These are phyloP conservation scores for Taxillus chinensis DNA, from an alignment of 164 flowering plant species.

Conservation along the genomic window DNA sequence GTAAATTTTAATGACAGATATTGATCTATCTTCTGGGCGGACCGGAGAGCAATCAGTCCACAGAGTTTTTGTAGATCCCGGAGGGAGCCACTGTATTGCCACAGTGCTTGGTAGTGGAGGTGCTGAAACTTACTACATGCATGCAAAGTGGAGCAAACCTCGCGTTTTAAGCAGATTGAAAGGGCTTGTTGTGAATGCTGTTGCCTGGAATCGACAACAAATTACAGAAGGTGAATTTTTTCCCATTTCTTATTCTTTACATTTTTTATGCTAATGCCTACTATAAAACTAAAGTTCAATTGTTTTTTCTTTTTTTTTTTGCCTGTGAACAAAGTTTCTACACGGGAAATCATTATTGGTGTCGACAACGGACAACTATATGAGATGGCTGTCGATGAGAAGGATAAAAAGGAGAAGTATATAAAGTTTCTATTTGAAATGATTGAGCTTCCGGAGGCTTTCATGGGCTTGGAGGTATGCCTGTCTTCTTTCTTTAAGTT, in stretches of 20 bases:
- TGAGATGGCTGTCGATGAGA: slow-evolving; percentile 92
- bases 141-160: slow-evolving; percentile 96
- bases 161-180: slow-evolving; percentile 60
- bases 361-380: slow-evolving; percentile 83
- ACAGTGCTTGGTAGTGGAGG: slow-evolving; percentile 64
- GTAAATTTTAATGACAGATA: slow-evolving; percentile 29
- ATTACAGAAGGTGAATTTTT: slow-evolving; percentile 74
- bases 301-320: slow-evolving; percentile 4
- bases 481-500: background rate
- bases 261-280: background rate
- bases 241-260: background rate
- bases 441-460: slow-evolving; percentile 83
- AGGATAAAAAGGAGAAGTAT: slow-evolving; percentile 93
- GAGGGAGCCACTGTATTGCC: slow-evolving; percentile 93
- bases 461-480: slow-evolving; percentile 82
- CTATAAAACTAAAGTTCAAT: background rate
- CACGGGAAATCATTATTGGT: slow-evolving; percentile 85
- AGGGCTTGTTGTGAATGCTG: slow-evolving; percentile 80
- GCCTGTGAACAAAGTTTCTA: slow-evolving; percentile 48
- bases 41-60: slow-evolving; percentile 87
- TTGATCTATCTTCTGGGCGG: slow-evolving; percentile 79
- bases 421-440: slow-evolving; percentile 71
- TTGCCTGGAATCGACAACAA: slow-evolving; percentile 93
- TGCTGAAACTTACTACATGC: slow-evolving; percentile 77
- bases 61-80: slow-evolving; percentile 93